Conservation (phyloP, 2,329 filamentous ascomycete genomes). For the Ascomycota sp. region DNA sequence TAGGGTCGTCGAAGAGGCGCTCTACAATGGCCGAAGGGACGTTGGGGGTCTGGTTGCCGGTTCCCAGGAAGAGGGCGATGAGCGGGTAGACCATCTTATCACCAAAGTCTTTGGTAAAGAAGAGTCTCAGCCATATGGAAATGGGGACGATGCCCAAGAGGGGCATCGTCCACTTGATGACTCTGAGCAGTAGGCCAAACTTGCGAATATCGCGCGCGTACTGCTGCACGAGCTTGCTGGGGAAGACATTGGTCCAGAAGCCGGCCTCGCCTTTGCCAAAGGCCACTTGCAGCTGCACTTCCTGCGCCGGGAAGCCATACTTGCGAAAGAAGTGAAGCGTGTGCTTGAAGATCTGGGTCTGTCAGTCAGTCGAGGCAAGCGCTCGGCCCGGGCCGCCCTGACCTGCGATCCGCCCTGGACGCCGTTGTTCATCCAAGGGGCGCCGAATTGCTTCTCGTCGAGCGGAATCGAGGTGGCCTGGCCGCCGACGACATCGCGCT, state of each 20-base stretch:
- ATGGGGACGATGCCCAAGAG: constrained; percentile 39
- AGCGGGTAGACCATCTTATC: constrained; percentile 50
- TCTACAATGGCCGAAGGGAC: constrained; percentile 47
- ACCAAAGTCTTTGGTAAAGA: constrained; percentile 46
- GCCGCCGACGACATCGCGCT: constrained; percentile 33
- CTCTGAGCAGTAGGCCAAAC: constrained; percentile 31
- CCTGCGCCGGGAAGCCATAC: constrained; percentile 31
- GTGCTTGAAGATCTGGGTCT: constrained; percentile 37
- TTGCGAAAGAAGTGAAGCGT: constrained; percentile 41
- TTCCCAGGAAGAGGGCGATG: constrained; percentile 51
- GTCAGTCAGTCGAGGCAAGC: not conserved
- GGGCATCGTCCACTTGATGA: constrained; percentile 36
- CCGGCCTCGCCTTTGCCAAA: constrained; percentile 35
- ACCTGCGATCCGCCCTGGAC: constrained; percentile 34
- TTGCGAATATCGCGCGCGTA: constrained; percentile 32
- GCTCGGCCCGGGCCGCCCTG: not conserved
- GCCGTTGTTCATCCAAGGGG: constrained; percentile 38
- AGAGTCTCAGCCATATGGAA: constrained; percentile 38
- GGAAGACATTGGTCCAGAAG: constrained; percentile 46
- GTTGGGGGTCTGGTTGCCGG: constrained; percentile 51
- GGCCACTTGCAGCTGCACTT: constrained; percentile 37
- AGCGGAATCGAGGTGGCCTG: constrained; percentile 37
- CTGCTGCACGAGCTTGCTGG: constrained; percentile 31
- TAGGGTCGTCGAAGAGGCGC: constrained; percentile 32
- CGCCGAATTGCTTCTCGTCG: constrained; percentile 31